Percentiles rank a stretch among this genome's conserved stretches.
Evolutionary conservation across 2,329 filamentous ascomycete species (phyloP).

Genomic region (Chrysoporthe cubensis): DNA sequence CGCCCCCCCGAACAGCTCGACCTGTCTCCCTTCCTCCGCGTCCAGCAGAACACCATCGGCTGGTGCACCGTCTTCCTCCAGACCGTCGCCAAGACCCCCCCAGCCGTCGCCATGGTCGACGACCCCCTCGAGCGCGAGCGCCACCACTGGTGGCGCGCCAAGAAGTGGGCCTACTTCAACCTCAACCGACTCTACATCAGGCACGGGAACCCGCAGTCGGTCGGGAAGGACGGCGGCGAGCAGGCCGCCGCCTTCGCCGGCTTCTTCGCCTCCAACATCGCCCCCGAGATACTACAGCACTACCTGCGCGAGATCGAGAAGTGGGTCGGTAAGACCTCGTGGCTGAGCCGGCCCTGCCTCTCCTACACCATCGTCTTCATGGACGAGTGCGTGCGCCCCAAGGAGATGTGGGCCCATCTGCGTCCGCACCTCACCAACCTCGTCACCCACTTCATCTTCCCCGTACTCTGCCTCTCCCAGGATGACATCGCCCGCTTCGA

Average conservation of each 20-base stretch:
- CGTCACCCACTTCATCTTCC: constrained; percentile 93
- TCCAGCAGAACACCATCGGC: constrained; percentile 82
- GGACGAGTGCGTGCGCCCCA: constrained; percentile 96
- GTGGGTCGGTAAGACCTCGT: constrained; percentile 92
- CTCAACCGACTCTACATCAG: constrained; percentile 93
- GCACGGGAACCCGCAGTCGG: constrained; percentile 83
- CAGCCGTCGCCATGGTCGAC: constrained; percentile 77
- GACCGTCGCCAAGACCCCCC: constrained; percentile 83
- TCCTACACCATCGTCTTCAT: constrained; percentile 94
- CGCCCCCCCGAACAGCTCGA: constrained; percentile 67
- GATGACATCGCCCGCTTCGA: constrained; percentile 95
- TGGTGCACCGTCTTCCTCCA: constrained; percentile 97
- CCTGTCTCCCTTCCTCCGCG: constrained; percentile 75
- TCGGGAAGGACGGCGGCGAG: constrained; percentile 67
- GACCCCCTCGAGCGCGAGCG: constrained; percentile 83
- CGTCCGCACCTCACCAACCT: constrained; percentile 93
- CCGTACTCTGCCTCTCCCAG: constrained; percentile 86
- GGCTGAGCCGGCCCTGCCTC: constrained; percentile 92
- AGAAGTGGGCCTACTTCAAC: constrained; percentile 99
- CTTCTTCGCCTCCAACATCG: constrained; percentile 87
- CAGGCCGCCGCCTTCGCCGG: constrained; percentile 82
- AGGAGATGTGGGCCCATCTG: constrained; percentile 93
- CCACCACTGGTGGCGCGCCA: constrained; percentile 99
- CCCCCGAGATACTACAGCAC: constrained; percentile 92
- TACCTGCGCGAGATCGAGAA: constrained; percentile 96